These are phyloP conservation scores for Kwoniella newhampshirensis DNA, from an alignment of 768 basidiomycete species.

Conservation along the genomic window DNA sequence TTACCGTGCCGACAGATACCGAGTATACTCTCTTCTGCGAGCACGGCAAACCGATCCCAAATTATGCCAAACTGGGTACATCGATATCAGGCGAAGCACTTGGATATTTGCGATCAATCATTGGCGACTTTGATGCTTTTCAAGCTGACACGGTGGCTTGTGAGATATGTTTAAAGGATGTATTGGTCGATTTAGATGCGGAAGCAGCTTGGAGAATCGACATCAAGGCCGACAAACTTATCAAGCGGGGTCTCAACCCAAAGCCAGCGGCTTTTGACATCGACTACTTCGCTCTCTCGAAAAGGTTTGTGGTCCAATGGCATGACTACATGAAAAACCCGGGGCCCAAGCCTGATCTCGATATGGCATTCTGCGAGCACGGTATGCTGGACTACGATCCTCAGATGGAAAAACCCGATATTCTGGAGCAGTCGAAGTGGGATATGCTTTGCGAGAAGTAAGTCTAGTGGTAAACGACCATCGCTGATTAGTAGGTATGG, in stretches of 20 bases:
- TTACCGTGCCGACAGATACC: conserved; percentile 15
- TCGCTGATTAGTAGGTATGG: conserved; percentile 14
- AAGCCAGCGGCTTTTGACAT: conserved; percentile 6
- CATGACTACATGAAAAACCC: conserved; percentile 8
- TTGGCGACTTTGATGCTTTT: conserved; percentile 21
- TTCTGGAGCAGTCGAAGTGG: conserved; percentile 25
- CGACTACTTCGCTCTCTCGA: conserved; percentile 26
- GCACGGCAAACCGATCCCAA: conserved; percentile 20
- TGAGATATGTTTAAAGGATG: conserved; percentile 1
- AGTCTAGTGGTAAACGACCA: background rate
- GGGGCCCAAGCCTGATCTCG: conserved; percentile 7
- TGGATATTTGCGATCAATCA: conserved; percentile 18
- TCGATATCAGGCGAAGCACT: conserved; percentile 21
- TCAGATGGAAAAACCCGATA: conserved; percentile 6
- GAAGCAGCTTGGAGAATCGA: conserved; percentile 2
- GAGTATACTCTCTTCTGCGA: conserved; percentile 31
- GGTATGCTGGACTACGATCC: conserved; percentile 35
- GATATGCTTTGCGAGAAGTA: conserved; percentile 13
- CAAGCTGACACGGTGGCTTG: conserved; percentile 10
- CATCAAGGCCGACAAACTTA: conserved; percentile 11
- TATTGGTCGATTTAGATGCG: conserved; percentile 3
- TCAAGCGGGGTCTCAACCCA: conserved; percentile 11
- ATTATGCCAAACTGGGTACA: background rate
- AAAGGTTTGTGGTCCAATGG: conserved; percentile 18
- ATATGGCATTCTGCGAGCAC: conserved; percentile 27